A percentile compares a stretch with the other conserved stretches of the same genome.
Conservation (phyloP, 768 basidiomycete genomes). For the Naganishia kalamii region DNA sequence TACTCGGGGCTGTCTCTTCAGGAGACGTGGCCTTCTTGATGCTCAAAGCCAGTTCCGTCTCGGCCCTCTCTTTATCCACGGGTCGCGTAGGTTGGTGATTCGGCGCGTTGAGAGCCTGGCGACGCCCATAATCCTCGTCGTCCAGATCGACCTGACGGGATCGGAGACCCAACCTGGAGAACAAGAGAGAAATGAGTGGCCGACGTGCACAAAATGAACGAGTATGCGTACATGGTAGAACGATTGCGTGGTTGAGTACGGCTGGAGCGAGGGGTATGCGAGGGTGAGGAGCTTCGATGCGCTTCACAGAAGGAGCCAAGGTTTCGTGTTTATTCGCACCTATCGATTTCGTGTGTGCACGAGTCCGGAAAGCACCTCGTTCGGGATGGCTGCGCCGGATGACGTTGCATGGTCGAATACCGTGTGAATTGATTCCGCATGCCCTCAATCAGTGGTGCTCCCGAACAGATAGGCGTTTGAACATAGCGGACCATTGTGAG, state of each 20-base stretch:
- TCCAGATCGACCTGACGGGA: slow-evolving; percentile 20
- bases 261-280: no score
- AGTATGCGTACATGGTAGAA: not conserved
- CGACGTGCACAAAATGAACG: not conserved
- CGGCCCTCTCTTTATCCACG: slow-evolving; percentile 97
- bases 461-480: no score
- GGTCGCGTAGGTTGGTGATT: slow-evolving; percentile 87
- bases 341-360: no score
- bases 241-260: not conserved
- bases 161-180: slow-evolving; percentile 3
- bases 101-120: slow-evolving; percentile 33
- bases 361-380: no score
- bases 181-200: not conserved
- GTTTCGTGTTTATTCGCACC: no score
- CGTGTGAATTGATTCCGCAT: no score
- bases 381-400: no score
- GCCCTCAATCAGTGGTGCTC: no score
- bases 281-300: no score
- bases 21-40: slow-evolving; percentile 97
- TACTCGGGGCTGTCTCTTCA: slow-evolving; percentile 85
- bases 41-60: slow-evolving; percentile 83
- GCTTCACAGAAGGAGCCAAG: no score
- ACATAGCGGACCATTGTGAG: no score
- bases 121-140: slow-evolving; percentile 51
- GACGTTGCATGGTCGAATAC: no score